A percentile compares a stretch with the other conserved stretches of the same genome.
These are phyloP conservation scores for Ascochyta viciae-villosae DNA, from an alignment of 2,329 filamentous ascomycete genomes.

Conservation along the genomic window DNA sequence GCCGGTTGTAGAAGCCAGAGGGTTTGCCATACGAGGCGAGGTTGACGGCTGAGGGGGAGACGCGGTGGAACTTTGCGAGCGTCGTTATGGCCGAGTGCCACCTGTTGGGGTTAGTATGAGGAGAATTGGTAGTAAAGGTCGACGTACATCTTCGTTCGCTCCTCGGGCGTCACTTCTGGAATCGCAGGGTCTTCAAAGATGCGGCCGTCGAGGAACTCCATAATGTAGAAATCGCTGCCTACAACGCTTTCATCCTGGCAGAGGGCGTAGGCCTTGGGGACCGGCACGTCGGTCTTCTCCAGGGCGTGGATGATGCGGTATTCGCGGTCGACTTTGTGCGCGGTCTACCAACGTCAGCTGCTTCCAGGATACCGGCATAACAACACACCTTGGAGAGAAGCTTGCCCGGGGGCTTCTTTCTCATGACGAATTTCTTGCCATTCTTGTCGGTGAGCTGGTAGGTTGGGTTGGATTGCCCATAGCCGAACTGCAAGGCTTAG, in stretches of 20 bases:
- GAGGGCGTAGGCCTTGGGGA: slow-evolving; percentile 81
- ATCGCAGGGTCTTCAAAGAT: slow-evolving; percentile 91
- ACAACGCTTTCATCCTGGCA: slow-evolving; percentile 83
- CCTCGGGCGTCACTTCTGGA: slow-evolving; percentile 71
- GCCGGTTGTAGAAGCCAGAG: slow-evolving; percentile 81
- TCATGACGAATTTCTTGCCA: slow-evolving; percentile 80
- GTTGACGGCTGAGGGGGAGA: slow-evolving; percentile 70
- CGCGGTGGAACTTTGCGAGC: slow-evolving; percentile 83
- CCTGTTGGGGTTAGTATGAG: slow-evolving; percentile 47
- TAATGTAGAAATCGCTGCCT: slow-evolving; percentile 94
- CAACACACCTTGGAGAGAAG: slow-evolving; percentile 68
- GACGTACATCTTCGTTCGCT: slow-evolving; percentile 73
- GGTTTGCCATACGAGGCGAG: slow-evolving; percentile 76
- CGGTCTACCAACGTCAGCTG: slow-evolving; percentile 64
- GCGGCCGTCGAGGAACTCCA: slow-evolving; percentile 92
- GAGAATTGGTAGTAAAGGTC: neutral
- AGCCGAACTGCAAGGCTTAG: slow-evolving; percentile 74
- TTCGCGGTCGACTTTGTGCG: slow-evolving; percentile 96
- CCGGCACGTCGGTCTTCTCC: slow-evolving; percentile 79
- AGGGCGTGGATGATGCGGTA: slow-evolving; percentile 89
- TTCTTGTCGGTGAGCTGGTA: slow-evolving; percentile 83
- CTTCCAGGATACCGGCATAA: too few species aligned
- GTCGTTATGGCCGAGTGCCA: slow-evolving; percentile 86
- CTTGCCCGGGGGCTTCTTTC: slow-evolving; percentile 97
- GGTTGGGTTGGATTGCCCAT: slow-evolving; percentile 96